Evolutionary conservation across 208 protist genomes (phyloP).

Genomic region (Leptomonas seymouri): DNA sequence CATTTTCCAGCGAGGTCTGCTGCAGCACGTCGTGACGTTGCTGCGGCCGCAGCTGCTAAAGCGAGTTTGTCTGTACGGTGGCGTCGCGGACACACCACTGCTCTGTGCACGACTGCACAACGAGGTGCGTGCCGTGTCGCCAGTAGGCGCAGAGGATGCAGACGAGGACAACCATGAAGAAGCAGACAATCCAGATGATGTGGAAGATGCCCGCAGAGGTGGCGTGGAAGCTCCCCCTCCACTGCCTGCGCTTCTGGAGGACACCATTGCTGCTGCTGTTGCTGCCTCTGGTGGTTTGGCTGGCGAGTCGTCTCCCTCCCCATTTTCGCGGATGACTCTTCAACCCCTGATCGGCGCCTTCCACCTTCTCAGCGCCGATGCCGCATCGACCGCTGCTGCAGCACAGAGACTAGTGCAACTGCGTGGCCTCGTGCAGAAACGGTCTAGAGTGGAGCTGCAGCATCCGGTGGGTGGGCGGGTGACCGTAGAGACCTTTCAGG

Average conservation of each 20-base stretch:
- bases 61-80: slow-evolving; percentile 64
- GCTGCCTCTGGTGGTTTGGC: neutral
- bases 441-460: slow-evolving; percentile 18
- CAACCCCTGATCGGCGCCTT: slow-evolving; percentile 37
- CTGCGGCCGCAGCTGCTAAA: slow-evolving; percentile 43
- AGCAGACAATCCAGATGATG: neutral
- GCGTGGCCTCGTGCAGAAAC: slow-evolving; percentile 18
- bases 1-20: slow-evolving; percentile 45
- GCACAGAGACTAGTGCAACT: slow-evolving; percentile 6
- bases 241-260: slow-evolving; percentile 10
- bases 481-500: slow-evolving; percentile 35
- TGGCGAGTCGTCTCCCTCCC: no score
- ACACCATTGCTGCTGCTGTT: neutral
- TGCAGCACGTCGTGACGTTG: slow-evolving; percentile 34
- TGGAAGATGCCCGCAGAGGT: neutral
- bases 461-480: slow-evolving; percentile 11
- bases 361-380: slow-evolving; percentile 28
- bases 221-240: slow-evolving; percentile 4
- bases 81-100: slow-evolving; percentile 38
- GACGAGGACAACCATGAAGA: neutral
- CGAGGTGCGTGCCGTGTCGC: slow-evolving; percentile 38
- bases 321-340: neutral
- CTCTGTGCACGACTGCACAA: slow-evolving; percentile 44
- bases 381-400: neutral
- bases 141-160: neutral